These are phyloP conservation scores for Phaeoacremonium minimum DNA, from an alignment of 2,329 filamentous ascomycete species.

Conservation along the genomic window DNA sequence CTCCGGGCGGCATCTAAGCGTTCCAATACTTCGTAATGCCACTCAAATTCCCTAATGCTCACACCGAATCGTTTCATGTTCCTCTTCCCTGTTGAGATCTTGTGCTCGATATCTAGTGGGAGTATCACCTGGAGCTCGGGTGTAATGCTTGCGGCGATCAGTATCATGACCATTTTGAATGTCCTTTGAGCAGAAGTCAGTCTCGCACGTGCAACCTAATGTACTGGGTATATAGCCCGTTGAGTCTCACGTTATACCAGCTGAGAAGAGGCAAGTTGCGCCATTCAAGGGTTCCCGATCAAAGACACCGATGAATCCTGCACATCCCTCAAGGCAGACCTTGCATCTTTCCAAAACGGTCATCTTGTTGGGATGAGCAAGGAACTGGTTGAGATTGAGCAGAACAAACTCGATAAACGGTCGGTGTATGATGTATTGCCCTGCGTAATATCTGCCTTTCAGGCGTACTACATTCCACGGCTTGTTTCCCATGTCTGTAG, in stretches of 20 bases:
- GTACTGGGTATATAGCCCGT: no score
- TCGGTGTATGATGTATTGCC: constrained; percentile 23
- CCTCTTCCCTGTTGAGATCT: constrained; percentile 12
- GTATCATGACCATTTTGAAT: constrained; percentile 18
- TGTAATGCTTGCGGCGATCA: constrained; percentile 13
- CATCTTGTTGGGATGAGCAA: constrained; percentile 14
- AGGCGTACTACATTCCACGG: constrained; percentile 23
- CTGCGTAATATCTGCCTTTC: constrained; percentile 20
- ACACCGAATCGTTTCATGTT: constrained; percentile 15
- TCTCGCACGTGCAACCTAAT: no score
- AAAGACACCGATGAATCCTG: constrained; percentile 21
- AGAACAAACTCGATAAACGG: constrained; percentile 22
- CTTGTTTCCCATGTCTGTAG: constrained; percentile 15
- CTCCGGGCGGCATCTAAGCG: constrained; percentile 9
- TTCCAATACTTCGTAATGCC: constrained; percentile 14
- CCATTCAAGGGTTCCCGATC: constrained; percentile 16
- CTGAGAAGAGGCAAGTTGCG: constrained; percentile 19
- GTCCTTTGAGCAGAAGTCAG: constrained; percentile 14
- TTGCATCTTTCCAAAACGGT: constrained; percentile 15
- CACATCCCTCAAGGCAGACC: constrained; percentile 17
- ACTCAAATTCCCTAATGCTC: constrained; percentile 15
- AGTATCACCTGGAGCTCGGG: constrained; percentile 10
- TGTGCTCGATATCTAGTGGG: constrained; percentile 12
- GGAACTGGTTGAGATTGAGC: constrained; percentile 16
- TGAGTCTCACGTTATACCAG: constrained; percentile 25